A percentile compares a stretch with the other conserved stretches of the same genome.
phyloP scores from a whole-genome alignment of 129 eudicot genomes.

The Lactuca sativa region DNA sequence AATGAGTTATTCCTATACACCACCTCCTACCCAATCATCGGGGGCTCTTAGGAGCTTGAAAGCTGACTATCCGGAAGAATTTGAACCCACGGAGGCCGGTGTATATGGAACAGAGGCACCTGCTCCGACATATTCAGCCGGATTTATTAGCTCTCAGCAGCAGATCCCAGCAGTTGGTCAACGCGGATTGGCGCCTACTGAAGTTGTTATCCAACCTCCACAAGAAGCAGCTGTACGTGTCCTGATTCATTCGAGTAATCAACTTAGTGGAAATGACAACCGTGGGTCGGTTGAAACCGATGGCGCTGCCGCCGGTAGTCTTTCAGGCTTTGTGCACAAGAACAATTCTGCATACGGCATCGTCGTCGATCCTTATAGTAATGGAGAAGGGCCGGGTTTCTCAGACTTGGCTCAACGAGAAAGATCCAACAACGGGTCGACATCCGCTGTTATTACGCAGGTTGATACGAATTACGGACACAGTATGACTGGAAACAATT shows the following conservation, averaged over 20 bases:
- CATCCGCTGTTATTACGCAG: not conserved
- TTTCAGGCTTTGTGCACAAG: not conserved
- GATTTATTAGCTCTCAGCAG: not conserved
- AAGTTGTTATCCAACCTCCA: not conserved
- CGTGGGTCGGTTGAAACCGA: not conserved
- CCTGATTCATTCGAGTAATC: not conserved
- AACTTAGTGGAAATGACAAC: not conserved
- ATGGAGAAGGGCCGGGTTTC: not conserved
- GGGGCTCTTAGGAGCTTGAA: not conserved
- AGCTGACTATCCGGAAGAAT: too few relatives aligned
- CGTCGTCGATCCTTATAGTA: not conserved
- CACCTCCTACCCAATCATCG: not conserved
- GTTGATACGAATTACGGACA: not conserved
- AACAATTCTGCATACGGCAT: not conserved
- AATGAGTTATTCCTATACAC: not conserved
- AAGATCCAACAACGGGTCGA: not conserved
- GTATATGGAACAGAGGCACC: not conserved
- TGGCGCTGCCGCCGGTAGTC: not conserved
- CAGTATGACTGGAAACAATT: not conserved
- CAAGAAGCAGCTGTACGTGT: not conserved
- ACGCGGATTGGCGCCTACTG: not conserved
- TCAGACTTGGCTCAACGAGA: not conserved
- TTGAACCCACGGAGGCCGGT: too few relatives aligned
- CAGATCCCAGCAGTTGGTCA: not conserved
- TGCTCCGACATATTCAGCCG: too few relatives aligned